phyloP scores from a whole-genome alignment of 2,329 filamentous ascomycete species.

The Penicillium capsulatum region DNA sequence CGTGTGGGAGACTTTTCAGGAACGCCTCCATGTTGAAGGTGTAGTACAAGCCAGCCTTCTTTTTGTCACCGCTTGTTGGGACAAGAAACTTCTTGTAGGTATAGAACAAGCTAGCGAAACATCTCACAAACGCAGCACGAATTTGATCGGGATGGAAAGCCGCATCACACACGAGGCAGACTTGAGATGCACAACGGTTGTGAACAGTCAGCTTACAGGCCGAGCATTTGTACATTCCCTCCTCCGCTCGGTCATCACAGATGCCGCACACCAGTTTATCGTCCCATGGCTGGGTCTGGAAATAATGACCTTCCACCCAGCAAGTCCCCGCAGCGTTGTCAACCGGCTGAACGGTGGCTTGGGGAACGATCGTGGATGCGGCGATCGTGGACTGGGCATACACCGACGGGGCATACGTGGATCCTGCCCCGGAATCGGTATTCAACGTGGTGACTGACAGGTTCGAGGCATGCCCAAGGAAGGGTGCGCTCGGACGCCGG shows the following conservation, averaged over 20 bases:
- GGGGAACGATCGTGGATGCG: slow-evolving; percentile 50
- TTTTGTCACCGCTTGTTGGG: slow-evolving; percentile 57
- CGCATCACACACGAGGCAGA: slow-evolving; percentile 62
- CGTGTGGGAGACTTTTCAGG: slow-evolving; percentile 59
- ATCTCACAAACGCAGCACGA: slow-evolving; percentile 63
- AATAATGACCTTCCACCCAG: slow-evolving; percentile 49
- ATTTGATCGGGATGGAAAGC: slow-evolving; percentile 65
- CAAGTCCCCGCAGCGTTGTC: slow-evolving; percentile 41
- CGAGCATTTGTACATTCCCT: slow-evolving; percentile 49
- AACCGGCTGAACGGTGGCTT: slow-evolving; percentile 36
- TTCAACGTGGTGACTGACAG: slow-evolving; percentile 45
- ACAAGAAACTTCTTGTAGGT: slow-evolving; percentile 63
- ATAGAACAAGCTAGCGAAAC: slow-evolving; percentile 65
- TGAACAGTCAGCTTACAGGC: slow-evolving; percentile 53
- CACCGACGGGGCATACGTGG: slow-evolving; percentile 47
- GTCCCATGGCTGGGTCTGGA: slow-evolving; percentile 44
- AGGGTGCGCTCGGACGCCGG: slow-evolving; percentile 64
- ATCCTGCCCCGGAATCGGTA: slow-evolving; percentile 38
- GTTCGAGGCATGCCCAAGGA: slow-evolving; percentile 58
- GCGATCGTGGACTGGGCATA: slow-evolving; percentile 50
- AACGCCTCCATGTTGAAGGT: slow-evolving; percentile 65
- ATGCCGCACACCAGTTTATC: slow-evolving; percentile 45
- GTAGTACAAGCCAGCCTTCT: slow-evolving; percentile 59
- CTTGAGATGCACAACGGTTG: slow-evolving; percentile 55
- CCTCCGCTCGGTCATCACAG: slow-evolving; percentile 57